These are phyloP conservation scores for Inonotus obliquus DNA, from an alignment of 1,284 basidiomycete genomes.

Conservation along the genomic window DNA sequence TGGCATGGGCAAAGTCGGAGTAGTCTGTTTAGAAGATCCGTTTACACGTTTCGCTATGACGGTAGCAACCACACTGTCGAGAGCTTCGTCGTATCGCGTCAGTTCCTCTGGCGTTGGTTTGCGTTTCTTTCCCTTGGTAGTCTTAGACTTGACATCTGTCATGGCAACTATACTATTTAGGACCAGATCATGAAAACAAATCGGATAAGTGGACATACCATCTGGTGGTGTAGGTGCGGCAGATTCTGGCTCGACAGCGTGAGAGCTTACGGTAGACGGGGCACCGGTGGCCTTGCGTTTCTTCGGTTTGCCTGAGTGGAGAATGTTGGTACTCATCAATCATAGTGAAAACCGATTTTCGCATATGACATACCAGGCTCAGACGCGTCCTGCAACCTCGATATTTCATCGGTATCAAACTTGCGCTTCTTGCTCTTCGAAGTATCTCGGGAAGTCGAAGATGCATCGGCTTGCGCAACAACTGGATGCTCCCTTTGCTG, in stretches of 20 bases:
- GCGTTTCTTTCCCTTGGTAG: neutral
- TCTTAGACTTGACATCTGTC: neutral
- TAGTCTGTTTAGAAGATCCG: neutral
- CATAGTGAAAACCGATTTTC: neutral
- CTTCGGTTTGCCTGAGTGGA: constrained; percentile 1
- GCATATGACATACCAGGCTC: neutral
- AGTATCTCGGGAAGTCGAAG: neutral
- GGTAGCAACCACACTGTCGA: constrained; percentile 1
- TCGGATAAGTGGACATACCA: neutral
- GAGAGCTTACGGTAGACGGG: neutral
- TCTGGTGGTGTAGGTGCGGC: neutral
- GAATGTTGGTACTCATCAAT: neutral
- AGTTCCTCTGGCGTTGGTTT: neutral
- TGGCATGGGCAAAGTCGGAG: neutral
- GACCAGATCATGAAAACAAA: neutral
- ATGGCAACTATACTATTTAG: neutral
- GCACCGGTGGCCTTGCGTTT: neutral
- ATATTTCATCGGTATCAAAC: neutral
- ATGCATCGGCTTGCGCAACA: neutral
- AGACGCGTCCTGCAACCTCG: neutral
- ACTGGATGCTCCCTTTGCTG: neutral
- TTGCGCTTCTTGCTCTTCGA: neutral
- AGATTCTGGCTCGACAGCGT: neutral
- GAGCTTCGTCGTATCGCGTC: neutral
- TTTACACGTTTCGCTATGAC: neutral